Evolutionary conservation across 2,329 filamentous ascomycete genomes (phyloP), one percentile per base, ranked within the genome.

Genomic region (Botrytis hyacinthi): DNA sequence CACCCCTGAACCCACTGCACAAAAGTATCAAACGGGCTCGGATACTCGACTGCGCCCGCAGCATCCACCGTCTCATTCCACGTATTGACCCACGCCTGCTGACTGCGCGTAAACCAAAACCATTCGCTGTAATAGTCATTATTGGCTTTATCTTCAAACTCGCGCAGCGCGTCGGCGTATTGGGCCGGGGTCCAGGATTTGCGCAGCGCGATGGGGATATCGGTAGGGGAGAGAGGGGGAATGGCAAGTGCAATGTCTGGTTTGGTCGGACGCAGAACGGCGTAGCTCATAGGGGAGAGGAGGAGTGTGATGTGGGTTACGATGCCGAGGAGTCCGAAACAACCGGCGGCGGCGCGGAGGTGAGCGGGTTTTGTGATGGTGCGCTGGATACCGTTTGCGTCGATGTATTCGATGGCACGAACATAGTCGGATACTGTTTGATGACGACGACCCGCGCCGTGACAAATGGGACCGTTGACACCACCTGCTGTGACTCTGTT

Each of bases 61-160:
- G 75, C 42, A 61, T 84, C 81, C 3, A 77, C 73, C 12, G 81
- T 81, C 37, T 79, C 80, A 72, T 85, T 82, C 84, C 84, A 86
- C 37, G 82, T 84, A 75, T 86, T 85, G 29, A 86, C 82, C 84
- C 84, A 86, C 7, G 82, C 81, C 60, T 83, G 80, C 68, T 83
- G 80, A 32, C 83, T 82, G 72, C 84, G 85, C 0, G 85, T 82
- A 74, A 86, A 86, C 85, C 85, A 87, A 76, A 86, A 86, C 84
- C 84, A 86, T 75, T 87, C 85, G 35, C 80, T 78, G 72, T 86
- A 86, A 74, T 84, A 86, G 67, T 83, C 81, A 44, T 83, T 81
- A 0, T 77, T 77, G 22, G 83, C 83, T 4, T 81, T 79, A 2
- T 78, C 74, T 73, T 84, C 81, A 73, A 86, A 86, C 0, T 81